Evolutionary conservation across 2,329 filamentous ascomycete genomes (phyloP).

Genomic region (Diaporthe velutina): DNA sequence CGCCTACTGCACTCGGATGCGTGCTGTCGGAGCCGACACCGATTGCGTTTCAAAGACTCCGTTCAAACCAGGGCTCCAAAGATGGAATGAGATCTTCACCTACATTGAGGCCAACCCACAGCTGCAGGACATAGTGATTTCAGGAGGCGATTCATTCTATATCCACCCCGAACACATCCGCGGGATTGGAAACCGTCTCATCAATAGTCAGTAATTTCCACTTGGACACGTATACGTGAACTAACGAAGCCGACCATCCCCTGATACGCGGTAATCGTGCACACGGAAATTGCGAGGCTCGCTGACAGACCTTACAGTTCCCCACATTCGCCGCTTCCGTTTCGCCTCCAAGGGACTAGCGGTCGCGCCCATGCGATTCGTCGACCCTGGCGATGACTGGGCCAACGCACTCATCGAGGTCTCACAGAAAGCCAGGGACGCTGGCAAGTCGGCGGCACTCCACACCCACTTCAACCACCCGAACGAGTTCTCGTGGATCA

Average conservation of each 20-base stretch:
- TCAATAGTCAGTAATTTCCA: constrained; percentile 54
- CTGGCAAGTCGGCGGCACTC: constrained; percentile 71
- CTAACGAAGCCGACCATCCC: no score
- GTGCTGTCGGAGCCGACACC: constrained; percentile 69
- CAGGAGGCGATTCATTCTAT: constrained; percentile 73
- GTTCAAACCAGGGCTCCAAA: constrained; percentile 53
- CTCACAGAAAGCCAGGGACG: constrained; percentile 60
- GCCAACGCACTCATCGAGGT: constrained; percentile 63
- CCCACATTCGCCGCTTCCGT: constrained; percentile 70
- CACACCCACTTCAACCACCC: constrained; percentile 77
- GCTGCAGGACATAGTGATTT: constrained; percentile 72
- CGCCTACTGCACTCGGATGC: constrained; percentile 72
- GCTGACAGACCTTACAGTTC: constrained; percentile 48
- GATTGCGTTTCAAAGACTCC: constrained; percentile 61
- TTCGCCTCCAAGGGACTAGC: constrained; percentile 74
- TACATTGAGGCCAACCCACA: constrained; percentile 65
- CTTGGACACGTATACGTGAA: no score
- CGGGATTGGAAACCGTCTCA: constrained; percentile 66
- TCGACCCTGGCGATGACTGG: constrained; percentile 67
- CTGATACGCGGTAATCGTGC: no score
- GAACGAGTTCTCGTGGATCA: constrained; percentile 72
- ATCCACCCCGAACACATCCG: constrained; percentile 65
- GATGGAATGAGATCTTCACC: constrained; percentile 69
- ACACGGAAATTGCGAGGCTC: no score
- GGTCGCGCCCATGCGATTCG: constrained; percentile 67